Evolutionary conservation across 345 rosid genomes (phyloP), one percentile per base, ranked within the genome.

Genomic region (Noccaea bulbosa): DNA sequence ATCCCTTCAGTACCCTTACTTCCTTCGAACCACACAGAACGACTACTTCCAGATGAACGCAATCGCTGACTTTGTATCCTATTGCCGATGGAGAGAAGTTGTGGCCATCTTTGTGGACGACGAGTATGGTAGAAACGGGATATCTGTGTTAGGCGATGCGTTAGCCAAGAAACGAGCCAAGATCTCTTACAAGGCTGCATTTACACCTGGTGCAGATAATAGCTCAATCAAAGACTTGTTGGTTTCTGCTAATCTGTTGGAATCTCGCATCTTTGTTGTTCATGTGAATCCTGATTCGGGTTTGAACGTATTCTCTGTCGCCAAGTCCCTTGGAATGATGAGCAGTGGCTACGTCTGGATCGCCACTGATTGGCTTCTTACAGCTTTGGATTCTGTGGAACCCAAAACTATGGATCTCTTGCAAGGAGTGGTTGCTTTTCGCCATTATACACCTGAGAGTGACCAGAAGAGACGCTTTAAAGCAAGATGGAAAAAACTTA

Each of bases 271-370:
- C 67, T 93, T 84, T 81, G 89, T 91, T 38, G 93, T 91, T 11
- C 98, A 93, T 62, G 95, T 83, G 46, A 89, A 86, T 80, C 96
- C 97, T 38, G 98, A 91, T 77, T 74, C 96, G 0, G 98, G 98
- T 64, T 71, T 91, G 63, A 57, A 71, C 35, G 44, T 93, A 35
- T 93, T 91, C 76, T 76, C 90, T 16, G 78, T 65, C 3, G 98
- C 98, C 47, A 87, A 84, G 60, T 72, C 73, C 62, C 87, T 87
- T 62, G 84, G 85, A 11, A 93, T 93, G 98, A 86, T 77, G 83
- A 65, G 35, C 59, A 47, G 59, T 40, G 88, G 93, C 54, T 91
- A 91, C 79, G 98, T 93, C 54, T 93, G 98, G 98, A 91, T 93
- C 52, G 82, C 98, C 35, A 89, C 97, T 14, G 97, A 91, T 80